These are phyloP conservation scores for Cenococcum geophilum DNA, from an alignment of 495 filamentous ascomycete species.

Conservation along the genomic window DNA sequence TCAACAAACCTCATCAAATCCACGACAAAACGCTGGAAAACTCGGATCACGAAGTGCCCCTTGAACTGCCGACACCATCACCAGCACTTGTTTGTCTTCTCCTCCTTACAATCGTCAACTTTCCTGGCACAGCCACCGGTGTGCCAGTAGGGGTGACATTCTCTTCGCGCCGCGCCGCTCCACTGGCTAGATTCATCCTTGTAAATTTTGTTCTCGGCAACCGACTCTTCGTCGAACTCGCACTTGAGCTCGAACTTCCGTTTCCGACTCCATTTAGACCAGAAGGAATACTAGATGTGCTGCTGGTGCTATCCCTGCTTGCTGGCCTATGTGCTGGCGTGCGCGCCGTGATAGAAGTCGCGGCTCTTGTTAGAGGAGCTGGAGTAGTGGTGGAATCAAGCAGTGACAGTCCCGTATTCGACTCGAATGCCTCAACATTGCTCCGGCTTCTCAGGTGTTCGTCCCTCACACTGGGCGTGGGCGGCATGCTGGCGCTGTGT, in stretches of 20 bases:
- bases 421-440: not conserved
- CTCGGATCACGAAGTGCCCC: no score
- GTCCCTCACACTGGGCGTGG: not conserved
- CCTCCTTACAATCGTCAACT: constrained; percentile 4
- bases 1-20: no score
- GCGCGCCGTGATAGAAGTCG: constrained; percentile 15
- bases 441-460: not conserved
- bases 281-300: constrained; percentile 4
- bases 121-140: not conserved
- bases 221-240: constrained; percentile 16
- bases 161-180: not conserved
- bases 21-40: no score
- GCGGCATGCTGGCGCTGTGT: constrained; percentile 4
- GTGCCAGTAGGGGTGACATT: not conserved
- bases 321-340: constrained; percentile 22
- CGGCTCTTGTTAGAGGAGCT: constrained; percentile 8
- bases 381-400: constrained; percentile 22
- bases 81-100: constrained; percentile 1
- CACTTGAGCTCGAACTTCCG: constrained; percentile 1
- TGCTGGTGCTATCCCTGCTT: constrained; percentile 24
- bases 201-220: constrained; percentile 16
- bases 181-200: constrained; percentile 7
- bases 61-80: not conserved
- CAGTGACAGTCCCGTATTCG: not conserved
- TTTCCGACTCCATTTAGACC: not conserved